A percentile compares a stretch with the other conserved stretches of the same genome.
These are phyloP conservation scores for Crithidia sp. DNA, from an alignment of 208 protist species.

Conservation along the genomic window DNA sequence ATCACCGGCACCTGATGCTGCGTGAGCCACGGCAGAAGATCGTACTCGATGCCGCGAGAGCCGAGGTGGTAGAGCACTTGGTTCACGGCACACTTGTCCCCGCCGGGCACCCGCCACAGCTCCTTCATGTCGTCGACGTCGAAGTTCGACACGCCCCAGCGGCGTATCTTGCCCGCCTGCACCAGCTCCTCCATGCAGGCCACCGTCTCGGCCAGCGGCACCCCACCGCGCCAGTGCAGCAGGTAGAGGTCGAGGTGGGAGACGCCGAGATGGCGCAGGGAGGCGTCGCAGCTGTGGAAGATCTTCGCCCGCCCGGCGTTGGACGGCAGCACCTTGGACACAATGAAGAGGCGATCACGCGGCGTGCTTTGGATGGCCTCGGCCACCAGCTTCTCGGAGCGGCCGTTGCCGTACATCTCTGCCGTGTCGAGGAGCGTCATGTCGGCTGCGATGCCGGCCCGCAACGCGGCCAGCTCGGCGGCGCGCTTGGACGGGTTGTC, in stretches of 20 bases:
- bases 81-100: constrained; percentile 68
- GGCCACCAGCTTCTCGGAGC: constrained; percentile 45
- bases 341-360: constrained; percentile 90
- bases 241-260: constrained; percentile 92
- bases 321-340: constrained; percentile 92
- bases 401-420: constrained; percentile 61
- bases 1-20: constrained; percentile 65
- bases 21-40: constrained; percentile 60
- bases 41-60: constrained; percentile 72
- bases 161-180: constrained; percentile 65
- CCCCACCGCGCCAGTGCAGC: constrained; percentile 84
- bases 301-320: constrained; percentile 81
- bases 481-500: constrained; percentile 23
- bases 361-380: constrained; percentile 37
- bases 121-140: constrained; percentile 68
- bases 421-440: constrained; percentile 61
- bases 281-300: constrained; percentile 62
- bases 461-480: constrained; percentile 39
- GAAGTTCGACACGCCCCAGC: constrained; percentile 90
- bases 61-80: constrained; percentile 88
- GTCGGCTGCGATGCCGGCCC: constrained; percentile 35
- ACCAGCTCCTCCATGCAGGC: constrained; percentile 83
- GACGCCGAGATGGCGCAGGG: constrained; percentile 62
- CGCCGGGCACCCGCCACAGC: constrained; percentile 51
- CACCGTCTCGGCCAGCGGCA: constrained; percentile 69